Base-by-base conservation (phyloP, 495 filamentous ascomycete species). In the Elasticomyces elasticus region DNA sequence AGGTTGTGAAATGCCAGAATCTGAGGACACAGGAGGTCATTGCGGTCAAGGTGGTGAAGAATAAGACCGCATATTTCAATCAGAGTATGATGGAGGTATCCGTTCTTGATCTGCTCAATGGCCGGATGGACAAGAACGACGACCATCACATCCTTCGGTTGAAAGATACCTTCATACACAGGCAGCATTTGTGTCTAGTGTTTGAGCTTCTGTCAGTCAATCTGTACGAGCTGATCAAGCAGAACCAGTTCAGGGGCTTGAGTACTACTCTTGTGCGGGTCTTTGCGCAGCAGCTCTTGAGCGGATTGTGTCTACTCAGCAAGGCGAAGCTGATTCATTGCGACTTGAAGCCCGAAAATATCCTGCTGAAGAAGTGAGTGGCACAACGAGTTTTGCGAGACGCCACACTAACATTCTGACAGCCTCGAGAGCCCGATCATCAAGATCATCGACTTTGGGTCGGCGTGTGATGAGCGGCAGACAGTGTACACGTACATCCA, bases 41-140 rank as follows among this genome's bases (percentile, higher is more conserved):
- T 24, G 94, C 94, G 1, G 94, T 99, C 54, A 99, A 99, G 72
- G 94, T 97, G 26, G 91, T 99, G 72, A 99, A 99, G 70, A 99
- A 99, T 68, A 82, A 94, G 67, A 97, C 92, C 0, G 94, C 94
- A 17, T 99, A 99, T 64, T 99, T 99, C 75, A 99, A 99, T 64
- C 94, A 99, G 69, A 99, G 94, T 67, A 99, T 99, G 94, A 99
- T 99, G 94, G 94, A 99, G 63, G 94, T 99, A 25, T 99, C 94
- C 7, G 94, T 99, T 7, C 73, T 99, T 26, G 94, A 99, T 69
- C 66, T 99, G 76, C 80, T 98, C 58, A 98, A 99, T 64, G 95
- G 86, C 63, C 94, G 95, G 67, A 85, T 95, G 52, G 94, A 99
- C 71, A 99, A 96, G 75, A 97, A 96, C 61, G 94, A 99, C 66